phyloP scores from a whole-genome alignment of 148 eudicot genomes.

The Vaccinium macrocarpon region DNA sequence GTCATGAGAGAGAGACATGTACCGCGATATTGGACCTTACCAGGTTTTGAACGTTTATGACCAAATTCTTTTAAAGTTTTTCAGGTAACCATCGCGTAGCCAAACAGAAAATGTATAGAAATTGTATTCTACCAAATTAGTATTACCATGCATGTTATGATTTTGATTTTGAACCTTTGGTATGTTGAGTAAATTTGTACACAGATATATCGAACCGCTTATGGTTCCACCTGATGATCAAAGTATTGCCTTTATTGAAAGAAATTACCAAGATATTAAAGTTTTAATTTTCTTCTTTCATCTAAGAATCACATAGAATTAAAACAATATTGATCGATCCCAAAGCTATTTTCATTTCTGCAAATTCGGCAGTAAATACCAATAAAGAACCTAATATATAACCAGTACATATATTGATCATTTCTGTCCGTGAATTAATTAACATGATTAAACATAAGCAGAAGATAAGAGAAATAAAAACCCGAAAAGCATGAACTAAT shows the following conservation, averaged over 20 bases:
- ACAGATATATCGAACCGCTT: neutral
- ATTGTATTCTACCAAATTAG: neutral
- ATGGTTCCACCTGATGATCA: neutral
- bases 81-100: too few species aligned
- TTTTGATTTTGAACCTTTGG: neutral
- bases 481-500: conserved; percentile 2
- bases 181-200: neutral
- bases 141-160: neutral
- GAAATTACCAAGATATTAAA: neutral
- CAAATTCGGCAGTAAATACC: neutral
- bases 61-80: neutral
- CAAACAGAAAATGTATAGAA: neutral
- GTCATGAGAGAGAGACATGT: neutral
- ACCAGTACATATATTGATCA: neutral
- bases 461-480: neutral
- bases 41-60: neutral
- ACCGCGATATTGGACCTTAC: neutral
- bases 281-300: neutral
- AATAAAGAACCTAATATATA: neutral
- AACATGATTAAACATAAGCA: conserved; percentile 14
- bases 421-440: neutral
- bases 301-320: neutral
- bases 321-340: neutral
- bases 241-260: neutral
- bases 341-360: neutral